Evolutionary conservation across 495 filamentous ascomycete species (phyloP).

Genomic region (Trichoderma parareesei): DNA sequence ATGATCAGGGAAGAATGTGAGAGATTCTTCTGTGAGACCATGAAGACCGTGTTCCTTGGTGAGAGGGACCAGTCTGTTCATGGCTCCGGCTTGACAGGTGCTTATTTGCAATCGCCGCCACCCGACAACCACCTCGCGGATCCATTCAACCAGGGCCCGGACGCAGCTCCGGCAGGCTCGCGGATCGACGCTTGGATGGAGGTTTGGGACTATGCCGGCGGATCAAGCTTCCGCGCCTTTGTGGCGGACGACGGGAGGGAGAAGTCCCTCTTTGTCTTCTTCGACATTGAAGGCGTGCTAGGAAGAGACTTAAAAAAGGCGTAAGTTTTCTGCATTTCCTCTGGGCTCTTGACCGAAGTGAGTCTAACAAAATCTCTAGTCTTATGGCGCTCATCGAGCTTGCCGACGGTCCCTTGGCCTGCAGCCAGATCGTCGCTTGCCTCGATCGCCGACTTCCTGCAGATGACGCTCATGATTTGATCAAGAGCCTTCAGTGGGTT

Average conservation of each 20-base stretch:
- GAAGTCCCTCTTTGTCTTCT: conserved; percentile 80
- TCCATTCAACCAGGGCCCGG: conserved; percentile 17
- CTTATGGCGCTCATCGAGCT: conserved; percentile 88
- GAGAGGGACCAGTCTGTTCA: conserved; percentile 66
- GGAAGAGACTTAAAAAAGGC: conserved; percentile 77
- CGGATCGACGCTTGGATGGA: conserved; percentile 54
- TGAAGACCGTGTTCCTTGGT: conserved; percentile 90
- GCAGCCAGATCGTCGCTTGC: conserved; percentile 71
- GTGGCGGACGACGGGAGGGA: conserved; percentile 55
- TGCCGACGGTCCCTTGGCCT: conserved; percentile 61
- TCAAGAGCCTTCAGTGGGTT: conserved; percentile 83
- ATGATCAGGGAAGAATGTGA: conserved; percentile 99
- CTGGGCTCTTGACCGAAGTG: conserved; percentile 11
- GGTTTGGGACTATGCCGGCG: conserved; percentile 82
- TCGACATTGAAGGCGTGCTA: conserved; percentile 54
- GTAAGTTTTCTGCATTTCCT: conserved; percentile 46
- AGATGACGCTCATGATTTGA: conserved; percentile 53
- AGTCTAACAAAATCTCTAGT: conserved; percentile 34
- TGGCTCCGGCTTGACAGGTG: conserved; percentile 73
- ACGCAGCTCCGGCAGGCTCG: conserved; percentile 16
- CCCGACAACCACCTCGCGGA: conserved; percentile 20
- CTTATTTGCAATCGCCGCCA: conserved; percentile 23
- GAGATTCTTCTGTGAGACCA: conserved; percentile 96
- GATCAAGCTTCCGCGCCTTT: conserved; percentile 76
- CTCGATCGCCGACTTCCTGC: conserved; percentile 58